phyloP scores from a whole-genome alignment of 2,329 filamentous ascomycete genomes.

The Fusarium virguliforme region DNA sequence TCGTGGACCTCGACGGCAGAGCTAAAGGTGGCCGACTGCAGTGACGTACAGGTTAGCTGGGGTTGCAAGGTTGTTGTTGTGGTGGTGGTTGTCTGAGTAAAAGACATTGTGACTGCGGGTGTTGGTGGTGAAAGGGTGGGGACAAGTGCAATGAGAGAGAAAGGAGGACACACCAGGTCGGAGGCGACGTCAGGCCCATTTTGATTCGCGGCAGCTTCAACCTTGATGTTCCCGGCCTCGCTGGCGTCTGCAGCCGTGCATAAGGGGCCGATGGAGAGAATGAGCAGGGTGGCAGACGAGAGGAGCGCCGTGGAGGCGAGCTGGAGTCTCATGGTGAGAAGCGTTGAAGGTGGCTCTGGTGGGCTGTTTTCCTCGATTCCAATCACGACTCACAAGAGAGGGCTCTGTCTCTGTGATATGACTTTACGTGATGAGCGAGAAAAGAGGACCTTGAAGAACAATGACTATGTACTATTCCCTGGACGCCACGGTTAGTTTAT shows the following conservation, averaged over 20 bases:
- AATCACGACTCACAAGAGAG: neutral
- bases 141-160: neutral
- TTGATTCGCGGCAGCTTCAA: slow-evolving; percentile 19
- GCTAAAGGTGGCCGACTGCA: slow-evolving; percentile 26
- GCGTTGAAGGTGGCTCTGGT: neutral
- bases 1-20: slow-evolving; percentile 49
- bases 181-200: slow-evolving; percentile 33
- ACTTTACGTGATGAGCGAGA: neutral
- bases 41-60: slow-evolving; percentile 25
- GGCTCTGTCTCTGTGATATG: slow-evolving; percentile 13
- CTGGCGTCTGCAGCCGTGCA: slow-evolving; percentile 27
- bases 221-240: slow-evolving; percentile 27
- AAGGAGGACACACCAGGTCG: slow-evolving; percentile 39
- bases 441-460: neutral
- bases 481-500: slow-evolving; percentile 13
- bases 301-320: slow-evolving; percentile 20
- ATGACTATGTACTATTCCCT: neutral
- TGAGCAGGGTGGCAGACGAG: slow-evolving; percentile 9
- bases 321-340: slow-evolving; percentile 27
- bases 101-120: slow-evolving; percentile 5
- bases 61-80: slow-evolving; percentile 1
- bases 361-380: neutral
- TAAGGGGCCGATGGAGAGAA: slow-evolving; percentile 18
- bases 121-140: neutral
- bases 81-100: neutral